These are phyloP conservation scores for Venturiaceae sp. DNA, from an alignment of 2,329 filamentous ascomycete genomes.

Conservation along the genomic window DNA sequence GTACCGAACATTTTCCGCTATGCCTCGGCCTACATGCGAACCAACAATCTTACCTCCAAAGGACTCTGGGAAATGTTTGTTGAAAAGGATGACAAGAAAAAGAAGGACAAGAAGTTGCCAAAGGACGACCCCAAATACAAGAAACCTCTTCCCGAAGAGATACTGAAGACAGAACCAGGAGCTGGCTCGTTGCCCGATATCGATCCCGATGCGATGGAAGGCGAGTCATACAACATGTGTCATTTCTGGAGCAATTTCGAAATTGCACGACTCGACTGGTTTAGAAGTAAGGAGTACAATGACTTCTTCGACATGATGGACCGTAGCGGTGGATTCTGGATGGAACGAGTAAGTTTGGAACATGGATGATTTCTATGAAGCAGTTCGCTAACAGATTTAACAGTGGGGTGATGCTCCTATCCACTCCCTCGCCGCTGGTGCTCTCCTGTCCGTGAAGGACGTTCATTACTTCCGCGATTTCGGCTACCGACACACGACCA, in stretches of 20 bases:
- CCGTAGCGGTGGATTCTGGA: conserved; percentile 95
- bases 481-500: conserved; percentile 95
- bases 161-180: conserved; percentile 65
- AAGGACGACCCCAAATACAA: conserved; percentile 57
- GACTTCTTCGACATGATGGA: conserved; percentile 99
- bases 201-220: conserved; percentile 89
- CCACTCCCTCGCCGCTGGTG: conserved; percentile 90
- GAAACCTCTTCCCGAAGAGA: conserved; percentile 67
- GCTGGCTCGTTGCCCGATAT: conserved; percentile 66
- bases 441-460: conserved; percentile 68
- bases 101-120: conserved; percentile 38
- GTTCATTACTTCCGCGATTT: conserved; percentile 99
- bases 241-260: conserved; percentile 99
- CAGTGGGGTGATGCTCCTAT: conserved; percentile 99
- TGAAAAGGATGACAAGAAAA: conserved; percentile 58
- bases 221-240: conserved; percentile 99
- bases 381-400: conserved; percentile 25
- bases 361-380: conserved; percentile 10
- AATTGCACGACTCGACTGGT: conserved; percentile 89
- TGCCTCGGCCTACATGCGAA: conserved; percentile 92
- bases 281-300: conserved; percentile 93
- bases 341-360: conserved; percentile 67
- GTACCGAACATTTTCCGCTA: conserved; percentile 99
- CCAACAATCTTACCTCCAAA: conserved; percentile 81
- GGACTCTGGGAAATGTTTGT: conserved; percentile 99